Evolutionary conservation across 345 rosid genomes (phyloP), one percentile per base, ranked within the genome.

Genomic region (Excoecaria agallocha): DNA sequence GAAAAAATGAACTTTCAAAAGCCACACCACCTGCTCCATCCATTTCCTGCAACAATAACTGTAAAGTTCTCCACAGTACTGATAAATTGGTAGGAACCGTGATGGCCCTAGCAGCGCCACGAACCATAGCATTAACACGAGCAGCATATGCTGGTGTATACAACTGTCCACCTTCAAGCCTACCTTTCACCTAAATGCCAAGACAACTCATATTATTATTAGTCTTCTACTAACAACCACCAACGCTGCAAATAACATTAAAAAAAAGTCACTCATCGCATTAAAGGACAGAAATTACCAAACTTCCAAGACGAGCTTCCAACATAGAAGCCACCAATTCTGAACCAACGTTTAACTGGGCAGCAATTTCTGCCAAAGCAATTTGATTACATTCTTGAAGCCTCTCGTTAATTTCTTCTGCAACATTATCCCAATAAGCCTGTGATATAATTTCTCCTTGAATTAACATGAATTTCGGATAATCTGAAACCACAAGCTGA

Each of bases 181-280:
- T 91, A 78, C 97, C 98, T 85, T 89, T 86, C 84, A 94, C 97
- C 98, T n/a, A n/a, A n/a, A n/a, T n/a, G n/a, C n/a, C n/a, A n/a
- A n/a, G n/a, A n/a, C n/a, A n/a, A n/a, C n/a, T 35, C 68, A 52
- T 55, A 30, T 70, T 20, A 66, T 2, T 79, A 50, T 56, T 62
- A 2, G 45, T 46, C 76, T 54, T 76, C 71, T 4, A 46, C 35
- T 73, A 66, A 45, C 71, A 55, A 1, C 56, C 45, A 3, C 13
- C 24, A 45, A 20, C 16, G 4, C 17, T 10, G 30, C 46, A 43
- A 6, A n/a, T 0, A 6, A 43, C 4, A 43, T 5, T 43, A 43
- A 43, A 5, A 43, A 3, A 5, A 43, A 1, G 15, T 3, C 8
- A 39, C 17, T n/a, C n/a, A 73, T 17, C 39, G 11, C 60, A 61